Evolutionary conservation across 139 green algal genomes (phyloP).

Genomic region (Diplosphaera chodatii): DNA sequence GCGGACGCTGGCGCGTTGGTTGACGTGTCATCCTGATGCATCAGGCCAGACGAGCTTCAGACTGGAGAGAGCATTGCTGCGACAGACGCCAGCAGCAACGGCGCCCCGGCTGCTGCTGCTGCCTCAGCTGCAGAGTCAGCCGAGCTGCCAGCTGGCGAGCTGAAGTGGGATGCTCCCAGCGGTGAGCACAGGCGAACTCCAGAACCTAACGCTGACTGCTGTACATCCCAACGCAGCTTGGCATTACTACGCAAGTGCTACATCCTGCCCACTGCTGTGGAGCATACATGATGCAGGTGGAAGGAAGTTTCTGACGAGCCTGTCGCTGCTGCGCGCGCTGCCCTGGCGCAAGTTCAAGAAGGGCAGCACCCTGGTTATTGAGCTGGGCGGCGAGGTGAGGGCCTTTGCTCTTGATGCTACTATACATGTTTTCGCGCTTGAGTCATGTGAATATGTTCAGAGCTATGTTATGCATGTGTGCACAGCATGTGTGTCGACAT

Average conservation of each 20-base stretch:
- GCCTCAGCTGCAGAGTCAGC: too few species aligned
- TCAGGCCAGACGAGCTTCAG: neutral
- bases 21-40: too few species aligned
- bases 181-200: too few species aligned
- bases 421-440: neutral
- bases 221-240: neutral
- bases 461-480: too few species aligned
- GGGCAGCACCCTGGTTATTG: conserved; percentile 68
- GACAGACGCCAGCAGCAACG: neutral
- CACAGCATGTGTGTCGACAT: too few species aligned
- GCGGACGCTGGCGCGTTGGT: too few species aligned
- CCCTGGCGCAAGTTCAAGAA: conserved; percentile 86
- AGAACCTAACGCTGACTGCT: too few species aligned
- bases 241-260: too few species aligned
- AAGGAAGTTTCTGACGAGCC: conserved; percentile 10
- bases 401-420: neutral
- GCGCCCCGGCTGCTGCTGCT: too few species aligned
- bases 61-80: neutral
- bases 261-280: neutral
- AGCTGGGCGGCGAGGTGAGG: conserved; percentile 31
- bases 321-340: conserved; percentile 54
- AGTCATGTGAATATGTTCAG: neutral
- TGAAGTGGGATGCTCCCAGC: neutral
- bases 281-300: neutral
- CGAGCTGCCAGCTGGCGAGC: neutral